Conservation (phyloP, 1,139 yeast species). For the Saccharomyces hybrid region DNA sequence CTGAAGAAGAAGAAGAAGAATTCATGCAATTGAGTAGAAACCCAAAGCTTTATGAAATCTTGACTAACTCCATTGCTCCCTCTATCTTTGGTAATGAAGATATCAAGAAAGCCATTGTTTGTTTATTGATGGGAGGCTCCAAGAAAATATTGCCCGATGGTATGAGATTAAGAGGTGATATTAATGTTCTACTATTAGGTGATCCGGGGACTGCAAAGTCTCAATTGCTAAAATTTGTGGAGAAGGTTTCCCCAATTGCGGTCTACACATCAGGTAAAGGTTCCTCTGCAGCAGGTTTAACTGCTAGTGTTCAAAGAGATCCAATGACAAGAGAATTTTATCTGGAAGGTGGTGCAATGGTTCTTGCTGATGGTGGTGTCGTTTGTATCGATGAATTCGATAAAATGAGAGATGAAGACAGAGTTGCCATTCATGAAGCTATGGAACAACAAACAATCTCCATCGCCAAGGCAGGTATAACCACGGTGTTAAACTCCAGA, state of each 20-base stretch:
- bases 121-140: conserved; percentile 90
- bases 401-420: conserved; percentile 97
- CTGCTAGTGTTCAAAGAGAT: conserved; percentile 95
- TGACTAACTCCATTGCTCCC: conserved; percentile 91
- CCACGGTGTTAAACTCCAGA: conserved; percentile 89
- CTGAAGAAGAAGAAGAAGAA: conserved; percentile 91
- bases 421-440: conserved; percentile 98
- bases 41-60: conserved; percentile 76
- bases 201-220: conserved; percentile 99
- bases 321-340: conserved; percentile 81
- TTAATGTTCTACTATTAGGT: conserved; percentile 84
- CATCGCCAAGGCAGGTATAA: conserved; percentile 98
- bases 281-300: conserved; percentile 97
- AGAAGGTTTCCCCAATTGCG: conserved; percentile 88
- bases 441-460: conserved; percentile 99
- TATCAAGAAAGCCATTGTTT: conserved; percentile 87
- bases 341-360: conserved; percentile 99
- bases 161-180: conserved; percentile 94
- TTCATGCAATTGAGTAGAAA: conserved; percentile 71
- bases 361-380: conserved; percentile 96
- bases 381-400: conserved; percentile 99
- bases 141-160: conserved; percentile 90
- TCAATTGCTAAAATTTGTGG: conserved; percentile 87
- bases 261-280: conserved; percentile 98
- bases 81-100: conserved; percentile 91